These are phyloP conservation scores for Penicillium malachiteum DNA, from an alignment of 495 filamentous ascomycete genomes.

Conservation along the genomic window DNA sequence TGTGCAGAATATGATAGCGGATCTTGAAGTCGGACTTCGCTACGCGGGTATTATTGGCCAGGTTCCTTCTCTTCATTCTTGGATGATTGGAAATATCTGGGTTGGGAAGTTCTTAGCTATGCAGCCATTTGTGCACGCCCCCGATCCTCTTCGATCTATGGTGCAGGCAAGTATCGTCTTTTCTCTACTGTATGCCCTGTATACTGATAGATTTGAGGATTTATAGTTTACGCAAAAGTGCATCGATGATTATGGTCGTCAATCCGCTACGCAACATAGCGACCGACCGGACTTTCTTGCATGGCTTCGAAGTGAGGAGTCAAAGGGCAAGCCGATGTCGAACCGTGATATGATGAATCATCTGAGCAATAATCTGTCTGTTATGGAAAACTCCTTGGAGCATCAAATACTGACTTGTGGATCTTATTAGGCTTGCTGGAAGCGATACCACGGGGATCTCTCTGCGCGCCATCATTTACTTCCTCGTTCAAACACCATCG, in stretches of 20 bases:
- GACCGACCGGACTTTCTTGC: constrained; percentile 15
- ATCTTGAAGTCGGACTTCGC: constrained; percentile 3
- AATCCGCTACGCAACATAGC: background rate
- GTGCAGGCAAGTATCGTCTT: constrained; percentile 2
- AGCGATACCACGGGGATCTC: constrained; percentile 49
- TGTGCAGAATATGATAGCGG: constrained; percentile 11
- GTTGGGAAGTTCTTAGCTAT: constrained; percentile 12
- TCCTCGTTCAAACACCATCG: constrained; percentile 36
- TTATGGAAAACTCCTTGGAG: background rate
- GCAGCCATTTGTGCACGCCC: constrained; percentile 9
- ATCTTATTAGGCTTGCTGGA: constrained; percentile 31
- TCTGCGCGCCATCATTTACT: constrained; percentile 48
- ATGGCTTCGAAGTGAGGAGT: constrained; percentile 14
- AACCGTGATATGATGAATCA: constrained; percentile 19
- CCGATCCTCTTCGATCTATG: constrained; percentile 14
- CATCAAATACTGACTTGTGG: background rate
- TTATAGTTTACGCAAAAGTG: constrained; percentile 14
- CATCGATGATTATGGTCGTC: constrained; percentile 14
- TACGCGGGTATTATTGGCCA: constrained; percentile 13
- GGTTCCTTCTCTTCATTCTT: constrained; percentile 7
- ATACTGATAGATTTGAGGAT: background rate
- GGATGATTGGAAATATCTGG: constrained; percentile 11
- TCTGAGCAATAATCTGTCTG: constrained; percentile 18
- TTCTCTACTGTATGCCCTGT: background rate
- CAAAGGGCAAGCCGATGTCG: constrained; percentile 14